Evolutionary conservation across 169 alveolate genomes (phyloP), one percentile per base, ranked within the genome.

Genomic region (Eimeria praecox): DNA sequence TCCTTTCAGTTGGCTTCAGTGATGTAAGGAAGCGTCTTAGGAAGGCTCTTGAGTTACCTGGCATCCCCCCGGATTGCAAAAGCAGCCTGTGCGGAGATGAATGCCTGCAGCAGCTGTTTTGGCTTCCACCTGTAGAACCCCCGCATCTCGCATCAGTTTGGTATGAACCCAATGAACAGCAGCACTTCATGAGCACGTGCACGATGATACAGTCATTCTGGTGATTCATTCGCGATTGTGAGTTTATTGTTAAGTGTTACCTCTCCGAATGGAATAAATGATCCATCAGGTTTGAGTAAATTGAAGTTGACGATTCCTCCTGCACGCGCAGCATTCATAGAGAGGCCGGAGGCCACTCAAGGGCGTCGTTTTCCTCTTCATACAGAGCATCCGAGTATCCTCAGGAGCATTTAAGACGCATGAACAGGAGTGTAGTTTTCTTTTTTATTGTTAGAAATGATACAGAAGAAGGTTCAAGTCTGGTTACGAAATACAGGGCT

Each of bases 51-150:
- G n/a, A 44, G 30, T 52, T 52, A 82, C 96, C 96, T 97, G 97
- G 77, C 97, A 95, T 38, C 95, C 98, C 16, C 98, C 98, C 22
- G 98, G 97, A 87, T 97, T 97, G 82, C 98, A 97, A 94, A 97
- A 97, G 91, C 97, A 97, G 3, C 98, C 98, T 9, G 97, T 78
- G 77, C 98, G 94, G n/a, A 96, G 82, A 83, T 96, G 98, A 56
- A 97, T 94, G 42, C 90, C 64, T 9, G 91, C 94, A 18, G 46
- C 95, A 27, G 97, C 85, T 42, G 97, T 97, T 88, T 64, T 71
- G 42, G 95, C 94, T 64, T 95, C 97, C 14, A 97, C 97, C 90
- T 94, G 95, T 27, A 88, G 30, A 73, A 49, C 10, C 33, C 33
- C 30, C 87, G 22, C 64, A 77, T 20, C 20, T 59, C 87, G 8